A percentile compares a stretch with the other conserved stretches of the same genome.
Conservation (phyloP, 345 rosid species). For the Bruguiera sexangula region DNA sequence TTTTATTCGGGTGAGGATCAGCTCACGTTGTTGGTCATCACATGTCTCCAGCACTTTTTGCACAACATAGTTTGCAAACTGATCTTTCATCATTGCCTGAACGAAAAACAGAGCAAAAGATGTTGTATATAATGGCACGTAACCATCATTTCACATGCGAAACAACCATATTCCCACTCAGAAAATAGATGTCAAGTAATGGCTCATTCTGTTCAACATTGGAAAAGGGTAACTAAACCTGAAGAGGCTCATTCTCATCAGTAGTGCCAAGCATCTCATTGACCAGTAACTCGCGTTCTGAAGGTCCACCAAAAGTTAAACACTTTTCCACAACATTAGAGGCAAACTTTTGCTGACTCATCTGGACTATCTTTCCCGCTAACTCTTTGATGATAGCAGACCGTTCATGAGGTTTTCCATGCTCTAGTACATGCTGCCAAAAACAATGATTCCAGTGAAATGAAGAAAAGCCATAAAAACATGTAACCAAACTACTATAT, state of each 20-base stretch:
- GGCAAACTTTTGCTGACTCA: constrained; percentile 99
- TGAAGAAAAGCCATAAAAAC: neutral
- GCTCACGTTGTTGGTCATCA: constrained; percentile 67
- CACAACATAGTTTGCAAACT: constrained; percentile 83
- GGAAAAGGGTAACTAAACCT: constrained; percentile 41
- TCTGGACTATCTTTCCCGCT: constrained; percentile 82
- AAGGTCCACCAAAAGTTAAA: constrained; percentile 66
- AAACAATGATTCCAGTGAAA: constrained; percentile 3
- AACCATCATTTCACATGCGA: neutral
- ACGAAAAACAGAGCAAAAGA: neutral
- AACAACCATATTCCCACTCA: neutral
- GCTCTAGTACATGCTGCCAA: constrained; percentile 64
- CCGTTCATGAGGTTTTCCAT: constrained; percentile 65
- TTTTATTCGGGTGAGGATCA: constrained; percentile 65
- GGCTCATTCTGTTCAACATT: neutral
- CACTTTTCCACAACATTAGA: constrained; percentile 96
- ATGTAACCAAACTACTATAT: neutral
- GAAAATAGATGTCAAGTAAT: neutral
- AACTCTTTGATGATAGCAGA: constrained; percentile 59
- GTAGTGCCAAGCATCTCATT: constrained; percentile 95
- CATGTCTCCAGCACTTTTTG: constrained; percentile 85
- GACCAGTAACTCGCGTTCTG: constrained; percentile 71
- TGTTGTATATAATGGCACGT: neutral
- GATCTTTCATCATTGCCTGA: constrained; percentile 93
- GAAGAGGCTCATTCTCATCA: constrained; percentile 97